Percentiles rank a stretch among this genome's conserved stretches.
Evolutionary conservation across 306 rosid species (phyloP).

Genomic region (Lotus japonicus): DNA sequence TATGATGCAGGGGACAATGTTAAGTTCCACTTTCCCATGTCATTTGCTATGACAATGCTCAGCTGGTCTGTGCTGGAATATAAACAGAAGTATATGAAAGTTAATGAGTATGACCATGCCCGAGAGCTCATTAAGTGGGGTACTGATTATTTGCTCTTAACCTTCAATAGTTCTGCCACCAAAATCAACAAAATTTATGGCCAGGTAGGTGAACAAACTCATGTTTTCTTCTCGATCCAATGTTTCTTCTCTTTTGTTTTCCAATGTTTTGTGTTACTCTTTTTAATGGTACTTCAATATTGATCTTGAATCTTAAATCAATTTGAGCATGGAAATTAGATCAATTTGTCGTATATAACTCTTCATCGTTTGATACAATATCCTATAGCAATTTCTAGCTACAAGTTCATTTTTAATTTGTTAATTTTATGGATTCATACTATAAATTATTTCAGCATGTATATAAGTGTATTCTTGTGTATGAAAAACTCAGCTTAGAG

Average conservation of each 20-base stretch:
- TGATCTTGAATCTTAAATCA: neutral
- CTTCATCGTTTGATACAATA: too few relatives aligned
- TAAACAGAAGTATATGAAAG: conserved; percentile 22
- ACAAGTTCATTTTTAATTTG: too few relatives aligned
- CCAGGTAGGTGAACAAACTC: conserved; percentile 46
- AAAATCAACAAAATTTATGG: conserved; percentile 38
- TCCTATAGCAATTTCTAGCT: too few relatives aligned
- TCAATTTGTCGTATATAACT: too few relatives aligned
- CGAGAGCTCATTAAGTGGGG: conserved; percentile 43
- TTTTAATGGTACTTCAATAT: neutral
- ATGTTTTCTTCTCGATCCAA: too few relatives aligned
- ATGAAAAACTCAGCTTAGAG: too few relatives aligned
- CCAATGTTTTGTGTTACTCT: neutral
- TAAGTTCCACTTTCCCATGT: conserved; percentile 40
- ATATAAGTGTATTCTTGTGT: too few relatives aligned
- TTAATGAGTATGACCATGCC: conserved; percentile 26
- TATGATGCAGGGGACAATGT: conserved; percentile 39
- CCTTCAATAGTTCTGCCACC: conserved; percentile 58
- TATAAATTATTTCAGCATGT: too few relatives aligned
- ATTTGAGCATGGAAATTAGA: neutral
- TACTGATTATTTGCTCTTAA: conserved; percentile 55
- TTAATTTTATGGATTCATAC: too few relatives aligned
- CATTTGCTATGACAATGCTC: conserved; percentile 41
- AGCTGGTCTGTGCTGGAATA: conserved; percentile 47
- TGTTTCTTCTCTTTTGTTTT: neutral